These are phyloP conservation scores for Viridothelium virens DNA, from an alignment of 495 filamentous ascomycete species.

Conservation along the genomic window DNA sequence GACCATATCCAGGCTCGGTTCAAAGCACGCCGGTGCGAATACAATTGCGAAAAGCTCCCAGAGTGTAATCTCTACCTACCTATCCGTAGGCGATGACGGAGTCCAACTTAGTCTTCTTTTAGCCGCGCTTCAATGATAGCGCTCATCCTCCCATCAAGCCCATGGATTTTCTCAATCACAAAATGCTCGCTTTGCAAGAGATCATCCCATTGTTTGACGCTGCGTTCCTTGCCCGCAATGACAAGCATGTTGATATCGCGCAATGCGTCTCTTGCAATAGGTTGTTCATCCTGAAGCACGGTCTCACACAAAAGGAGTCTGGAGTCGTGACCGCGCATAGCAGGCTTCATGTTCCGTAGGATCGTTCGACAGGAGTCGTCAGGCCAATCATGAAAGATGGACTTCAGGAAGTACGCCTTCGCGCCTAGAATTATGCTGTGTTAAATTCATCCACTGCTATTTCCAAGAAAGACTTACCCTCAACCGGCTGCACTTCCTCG, in stretches of 20 bases:
- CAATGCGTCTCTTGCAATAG: not conserved
- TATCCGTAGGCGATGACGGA: not conserved
- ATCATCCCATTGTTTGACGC: constrained; percentile 14
- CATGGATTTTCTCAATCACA: constrained; percentile 10
- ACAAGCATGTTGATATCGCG: constrained; percentile 20
- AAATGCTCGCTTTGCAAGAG: constrained; percentile 12
- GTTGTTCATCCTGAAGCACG: constrained; percentile 12
- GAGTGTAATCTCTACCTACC: no score
- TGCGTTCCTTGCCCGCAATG: constrained; percentile 19
- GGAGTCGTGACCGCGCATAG: constrained; percentile 16
- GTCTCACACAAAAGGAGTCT: constrained; percentile 18
- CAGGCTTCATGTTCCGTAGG: constrained; percentile 13
- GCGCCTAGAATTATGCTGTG: not conserved
- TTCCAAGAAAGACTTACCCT: constrained; percentile 7
- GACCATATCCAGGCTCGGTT: no score
- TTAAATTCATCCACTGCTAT: no score
- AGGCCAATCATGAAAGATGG: constrained; percentile 19
- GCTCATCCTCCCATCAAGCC: not conserved
- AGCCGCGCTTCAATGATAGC: constrained; percentile 19
- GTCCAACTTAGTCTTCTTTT: constrained; percentile 1
- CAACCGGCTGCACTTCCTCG: constrained; percentile 16
- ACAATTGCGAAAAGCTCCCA: no score
- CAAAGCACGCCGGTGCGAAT: no score
- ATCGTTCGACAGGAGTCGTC: constrained; percentile 13
- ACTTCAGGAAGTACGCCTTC: constrained; percentile 16